Base-by-base conservation (phyloP, 169 alveolate species). In the Plasmodium yoelii region DNA sequence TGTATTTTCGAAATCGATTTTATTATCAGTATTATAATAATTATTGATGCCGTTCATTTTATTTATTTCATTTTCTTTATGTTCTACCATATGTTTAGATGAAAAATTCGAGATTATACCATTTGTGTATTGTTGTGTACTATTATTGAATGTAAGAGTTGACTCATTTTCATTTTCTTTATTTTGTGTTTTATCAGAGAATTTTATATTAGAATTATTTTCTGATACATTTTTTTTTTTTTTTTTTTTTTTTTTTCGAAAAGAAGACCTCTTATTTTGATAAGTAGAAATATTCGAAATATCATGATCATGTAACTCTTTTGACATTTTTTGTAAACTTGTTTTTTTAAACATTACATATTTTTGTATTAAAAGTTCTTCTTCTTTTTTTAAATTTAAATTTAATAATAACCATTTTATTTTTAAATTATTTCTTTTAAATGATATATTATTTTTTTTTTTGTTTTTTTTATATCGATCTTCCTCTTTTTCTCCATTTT, bases 371-470 rank as follows among this genome's bases (percentile, higher is more conserved):
- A 77, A n/a, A 5, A n/a, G 13, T 77, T 77, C 88, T 63, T 77
- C 88, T 1, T 64, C 88, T 13, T 77, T 77, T 77, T 65, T 77
- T 63, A 77, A 77, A 49, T 77, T 77, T 56, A 77, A 63, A 22
- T 77, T 77, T 59, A 77, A 59, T 47, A 77, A 26, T n/a, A 77
- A 56, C 88, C 88, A 77, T 68, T 77, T 77, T 46, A 77, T 64
- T 77, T 77, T 77, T 77, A 77, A 77, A 63, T 77, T 51, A 42
- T 68, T 77, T 64, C 88, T 51, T 28, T 74, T 77, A 15, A 64
- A 12, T 13, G 51, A 5, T 1, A 8, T 3, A 26, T 51, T 77
- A 22, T 77, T 77, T 64, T 64, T 77, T 28, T 77, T 77, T 4
- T 60, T 73, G 4, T 77, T 28, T 19, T 57, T 18, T 8, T 19